A percentile compares a stretch with the other conserved stretches of the same genome.
phyloP scores from a whole-genome alignment of 2,329 filamentous ascomycete genomes.

The Monilinia laxa region DNA sequence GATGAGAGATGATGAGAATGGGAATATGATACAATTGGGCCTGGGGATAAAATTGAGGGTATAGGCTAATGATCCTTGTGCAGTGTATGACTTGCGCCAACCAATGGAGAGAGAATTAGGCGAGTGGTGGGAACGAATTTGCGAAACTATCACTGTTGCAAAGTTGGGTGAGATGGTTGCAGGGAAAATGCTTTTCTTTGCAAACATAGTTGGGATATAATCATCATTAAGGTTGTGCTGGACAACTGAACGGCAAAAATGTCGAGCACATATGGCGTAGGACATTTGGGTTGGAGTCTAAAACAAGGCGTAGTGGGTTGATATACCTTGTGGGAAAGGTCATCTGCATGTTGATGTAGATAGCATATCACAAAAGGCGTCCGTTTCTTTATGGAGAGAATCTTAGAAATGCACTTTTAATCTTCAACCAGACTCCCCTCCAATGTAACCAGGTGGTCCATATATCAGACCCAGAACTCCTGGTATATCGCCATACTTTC shows the following conservation, averaged over 20 bases:
- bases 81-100: constrained; percentile 67
- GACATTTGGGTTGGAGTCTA: constrained; percentile 1
- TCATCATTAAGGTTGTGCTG: background rate
- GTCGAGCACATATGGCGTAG: background rate
- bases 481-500: constrained; percentile 25
- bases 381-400: background rate
- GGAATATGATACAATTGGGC: constrained; percentile 4
- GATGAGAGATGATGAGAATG: constrained; percentile 17
- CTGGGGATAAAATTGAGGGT: background rate
- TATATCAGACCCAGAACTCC: constrained; percentile 26
- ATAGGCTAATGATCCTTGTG: constrained; percentile 1
- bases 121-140: background rate
- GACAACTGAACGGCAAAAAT: background rate
- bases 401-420: background rate
- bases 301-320: constrained; percentile 1
- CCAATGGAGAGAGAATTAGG: constrained; percentile 65
- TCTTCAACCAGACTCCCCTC: background rate
- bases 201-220: too few relatives aligned
- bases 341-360: constrained; percentile 15
- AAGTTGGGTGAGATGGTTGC: background rate
- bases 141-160: background rate
- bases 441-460: background rate
- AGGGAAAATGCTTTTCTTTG: background rate
- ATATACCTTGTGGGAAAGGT: constrained; percentile 19
- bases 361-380: constrained; percentile 7